A percentile compares a stretch with the other conserved stretches of the same genome.
These are phyloP conservation scores for Herpetomonas tarakana DNA, from an alignment of 208 protist genomes.

Conservation along the genomic window DNA sequence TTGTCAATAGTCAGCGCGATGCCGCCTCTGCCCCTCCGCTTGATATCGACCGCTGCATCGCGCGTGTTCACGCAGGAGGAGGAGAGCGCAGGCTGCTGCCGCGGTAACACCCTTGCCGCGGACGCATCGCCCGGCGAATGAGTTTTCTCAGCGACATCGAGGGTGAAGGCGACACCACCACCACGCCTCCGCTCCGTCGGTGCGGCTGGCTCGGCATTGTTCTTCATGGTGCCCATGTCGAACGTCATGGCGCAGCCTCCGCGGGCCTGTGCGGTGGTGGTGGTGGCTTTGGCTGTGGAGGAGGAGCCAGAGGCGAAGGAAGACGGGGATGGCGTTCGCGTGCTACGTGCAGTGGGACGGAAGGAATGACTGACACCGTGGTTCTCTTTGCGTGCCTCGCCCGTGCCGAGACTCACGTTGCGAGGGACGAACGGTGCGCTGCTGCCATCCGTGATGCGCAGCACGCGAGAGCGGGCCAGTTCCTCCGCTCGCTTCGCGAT, in stretches of 20 bases:
- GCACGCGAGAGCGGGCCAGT: conserved; percentile 17
- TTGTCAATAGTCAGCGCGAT: conserved; percentile 16
- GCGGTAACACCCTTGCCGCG: no score
- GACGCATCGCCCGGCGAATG: no score
- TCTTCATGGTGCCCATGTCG: no score
- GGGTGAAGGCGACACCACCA: conserved; percentile 5
- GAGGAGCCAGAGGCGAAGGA: no score
- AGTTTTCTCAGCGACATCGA: no score
- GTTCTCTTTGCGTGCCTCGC: no score
- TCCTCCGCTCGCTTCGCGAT: conserved; percentile 17
- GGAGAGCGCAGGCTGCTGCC: background rate
- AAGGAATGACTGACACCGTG: no score
- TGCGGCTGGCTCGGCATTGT: background rate
- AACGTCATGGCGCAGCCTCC: conserved; percentile 7
- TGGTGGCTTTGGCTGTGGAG: background rate
- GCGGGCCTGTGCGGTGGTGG: background rate
- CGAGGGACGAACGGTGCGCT: background rate
- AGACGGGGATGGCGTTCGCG: no score
- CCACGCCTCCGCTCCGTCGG: background rate
- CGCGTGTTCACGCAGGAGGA: background rate
- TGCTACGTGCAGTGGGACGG: no score
- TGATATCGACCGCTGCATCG: background rate
- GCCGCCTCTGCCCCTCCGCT: conserved; percentile 1
- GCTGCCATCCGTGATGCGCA: conserved; percentile 19
- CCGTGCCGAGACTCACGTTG: conserved; percentile 2